phyloP scores from a whole-genome alignment of 2,329 filamentous ascomycete species.

The Simplicillium aogashimaense region DNA sequence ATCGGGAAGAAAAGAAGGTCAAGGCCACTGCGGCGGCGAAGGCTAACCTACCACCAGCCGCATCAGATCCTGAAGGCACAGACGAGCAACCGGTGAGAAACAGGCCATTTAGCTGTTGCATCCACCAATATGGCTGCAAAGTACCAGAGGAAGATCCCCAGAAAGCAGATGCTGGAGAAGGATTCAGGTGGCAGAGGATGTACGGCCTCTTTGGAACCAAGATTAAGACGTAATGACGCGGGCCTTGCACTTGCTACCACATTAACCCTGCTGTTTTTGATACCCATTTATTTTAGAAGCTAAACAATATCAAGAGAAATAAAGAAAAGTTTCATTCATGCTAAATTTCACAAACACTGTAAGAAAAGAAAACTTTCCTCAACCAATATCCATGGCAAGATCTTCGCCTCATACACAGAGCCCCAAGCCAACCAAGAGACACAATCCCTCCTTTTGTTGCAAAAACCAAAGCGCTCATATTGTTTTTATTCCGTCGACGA shows the following conservation, averaged over 20 bases:
- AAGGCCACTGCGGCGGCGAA: constrained; percentile 14
- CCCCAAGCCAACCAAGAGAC: too few species aligned
- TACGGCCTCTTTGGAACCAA: constrained; percentile 49
- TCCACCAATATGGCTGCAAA: constrained; percentile 59
- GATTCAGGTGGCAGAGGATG: constrained; percentile 47
- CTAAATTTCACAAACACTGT: neutral
- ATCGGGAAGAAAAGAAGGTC: constrained; percentile 28
- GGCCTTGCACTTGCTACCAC: too few species aligned
- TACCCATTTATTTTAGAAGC: neutral
- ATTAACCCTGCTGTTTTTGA: too few species aligned
- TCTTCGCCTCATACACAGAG: too few species aligned
- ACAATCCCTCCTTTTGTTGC: too few species aligned
- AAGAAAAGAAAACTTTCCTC: neutral
- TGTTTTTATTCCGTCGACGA: too few species aligned
- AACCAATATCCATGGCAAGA: too few species aligned
- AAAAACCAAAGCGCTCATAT: too few species aligned
- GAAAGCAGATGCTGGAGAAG: constrained; percentile 34
- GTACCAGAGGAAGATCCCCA: constrained; percentile 26
- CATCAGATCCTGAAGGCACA: constrained; percentile 22
- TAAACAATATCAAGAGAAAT: neutral
- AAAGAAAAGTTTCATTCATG: neutral
- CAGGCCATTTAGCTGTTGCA: constrained; percentile 58
- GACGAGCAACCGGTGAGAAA: constrained; percentile 32
- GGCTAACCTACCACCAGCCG: constrained; percentile 19
- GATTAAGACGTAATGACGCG: neutral